Evolutionary conservation across 2,329 filamentous ascomycete species (phyloP).

Genomic region (Corniculantispora saksenae): DNA sequence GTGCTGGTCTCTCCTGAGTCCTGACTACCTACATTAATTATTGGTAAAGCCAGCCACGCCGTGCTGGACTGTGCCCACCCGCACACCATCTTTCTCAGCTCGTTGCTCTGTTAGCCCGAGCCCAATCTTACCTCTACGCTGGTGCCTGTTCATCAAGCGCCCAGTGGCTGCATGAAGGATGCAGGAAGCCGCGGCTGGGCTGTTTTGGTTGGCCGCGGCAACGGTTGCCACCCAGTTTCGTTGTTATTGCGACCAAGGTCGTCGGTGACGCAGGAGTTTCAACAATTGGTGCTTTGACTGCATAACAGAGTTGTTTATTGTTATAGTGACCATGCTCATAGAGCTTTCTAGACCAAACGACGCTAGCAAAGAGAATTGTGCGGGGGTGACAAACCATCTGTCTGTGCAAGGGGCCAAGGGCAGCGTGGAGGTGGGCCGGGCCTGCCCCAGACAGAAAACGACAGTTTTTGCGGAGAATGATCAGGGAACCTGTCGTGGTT

Average conservation of each 20-base stretch:
- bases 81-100: slow-evolving; percentile 5
- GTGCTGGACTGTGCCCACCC: neutral
- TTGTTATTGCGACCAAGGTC: neutral
- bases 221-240: neutral
- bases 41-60: neutral
- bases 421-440: slow-evolving; percentile 6
- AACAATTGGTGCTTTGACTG: neutral
- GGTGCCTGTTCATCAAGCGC: slow-evolving; percentile 6
- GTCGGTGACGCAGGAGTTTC: neutral
- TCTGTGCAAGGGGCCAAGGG: no score
- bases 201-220: neutral
- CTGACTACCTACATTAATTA: no score
- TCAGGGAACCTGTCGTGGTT: neutral
- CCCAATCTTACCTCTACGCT: neutral
- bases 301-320: neutral
- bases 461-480: slow-evolving; percentile 14
- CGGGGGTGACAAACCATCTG: neutral
- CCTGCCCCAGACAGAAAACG: neutral
- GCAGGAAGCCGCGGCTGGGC: neutral
- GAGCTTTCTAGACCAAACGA: neutral
- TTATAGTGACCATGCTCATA: neutral
- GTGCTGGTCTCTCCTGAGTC: slow-evolving; percentile 1
- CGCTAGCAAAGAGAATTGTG: neutral
- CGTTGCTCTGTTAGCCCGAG: neutral
- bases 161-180: slow-evolving; percentile 13